A percentile compares a stretch with the other conserved stretches of the same genome.
These are phyloP conservation scores for Nepenthes alata DNA, from an alignment of 179 eudicot genomes.

Conservation along the genomic window DNA sequence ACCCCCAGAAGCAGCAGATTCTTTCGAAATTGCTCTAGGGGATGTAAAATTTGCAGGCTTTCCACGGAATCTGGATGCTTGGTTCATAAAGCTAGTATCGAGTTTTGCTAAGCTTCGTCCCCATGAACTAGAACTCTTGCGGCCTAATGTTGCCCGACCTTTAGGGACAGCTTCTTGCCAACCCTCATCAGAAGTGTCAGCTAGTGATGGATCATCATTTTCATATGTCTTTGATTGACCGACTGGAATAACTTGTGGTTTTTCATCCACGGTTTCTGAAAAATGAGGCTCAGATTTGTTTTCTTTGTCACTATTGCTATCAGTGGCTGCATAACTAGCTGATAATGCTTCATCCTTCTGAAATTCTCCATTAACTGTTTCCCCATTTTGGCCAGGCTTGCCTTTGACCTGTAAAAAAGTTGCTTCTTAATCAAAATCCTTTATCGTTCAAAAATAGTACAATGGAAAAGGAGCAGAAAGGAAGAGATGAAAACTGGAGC, in stretches of 20 bases:
- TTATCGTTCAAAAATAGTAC: background rate
- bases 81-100: conserved; percentile 56
- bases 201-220: conserved; percentile 27
- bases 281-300: conserved; percentile 34
- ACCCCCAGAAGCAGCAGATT: conserved; percentile 26
- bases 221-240: conserved; percentile 20
- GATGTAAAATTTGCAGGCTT: conserved; percentile 44
- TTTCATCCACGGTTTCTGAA: conserved; percentile 30
- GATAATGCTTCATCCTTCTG: conserved; percentile 41
- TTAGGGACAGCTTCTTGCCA: conserved; percentile 96
- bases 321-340: conserved; percentile 19
- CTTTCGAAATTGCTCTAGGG: conserved; percentile 44
- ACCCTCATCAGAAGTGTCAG: conserved; percentile 73
- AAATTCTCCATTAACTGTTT: conserved; percentile 28
- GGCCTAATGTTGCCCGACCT: conserved; percentile 51
- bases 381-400: conserved; percentile 45
- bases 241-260: conserved; percentile 14
- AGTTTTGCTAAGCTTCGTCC: conserved; percentile 68
- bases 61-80: conserved; percentile 36
- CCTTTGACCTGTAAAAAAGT: conserved; percentile 45
- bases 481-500: background rate
- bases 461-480: background rate
- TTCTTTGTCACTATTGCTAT: conserved; percentile 59
- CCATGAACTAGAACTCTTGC: conserved; percentile 55
- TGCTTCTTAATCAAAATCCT: conserved; percentile 3